Base-by-base conservation (phyloP, 2,329 filamentous ascomycete species). In the Aspergillus tubingensis region DNA sequence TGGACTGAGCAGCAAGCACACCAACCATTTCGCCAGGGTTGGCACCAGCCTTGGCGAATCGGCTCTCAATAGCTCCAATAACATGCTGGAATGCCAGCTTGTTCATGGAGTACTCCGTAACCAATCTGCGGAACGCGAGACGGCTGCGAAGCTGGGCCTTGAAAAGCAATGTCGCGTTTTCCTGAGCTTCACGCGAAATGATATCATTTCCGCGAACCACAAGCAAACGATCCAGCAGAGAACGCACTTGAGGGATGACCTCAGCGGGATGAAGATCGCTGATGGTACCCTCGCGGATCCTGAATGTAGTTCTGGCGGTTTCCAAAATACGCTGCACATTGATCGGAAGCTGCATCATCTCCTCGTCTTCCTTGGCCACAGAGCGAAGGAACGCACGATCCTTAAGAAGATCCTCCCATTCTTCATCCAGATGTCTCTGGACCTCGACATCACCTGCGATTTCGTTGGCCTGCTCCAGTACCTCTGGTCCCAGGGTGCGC, bases 21-120 rank as follows among this genome's bases (percentile, higher is more conserved):
- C 95, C 95, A 59, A 99, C 95, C 95, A 99, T 99, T 76, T 99
- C 96, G 74, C 96, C 95, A 51, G 95, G 94, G 69, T 88, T 91
- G 62, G 96, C 93, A 68, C 91, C 87, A 50, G 94, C 87, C 70
- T 90, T 89, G 38, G 91, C 86, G 85, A 96, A 99, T 63, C 92
- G 87, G 72, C 86, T 92, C 79, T 96, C 91, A 43, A 99, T 82
- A 69, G 96, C 93, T 66, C 95, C 95, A 41, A 99, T 77, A 50
- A 99, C 87, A 73, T 97, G 93, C 63, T 95, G 90, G 72, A 99
- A 94, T 1, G 95, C 94, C 64, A 96, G 85, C 77, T 92, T 95
- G 80, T 91, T 96, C 67, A 99, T 80, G 11, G 89, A 89, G 72
- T 96, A 89, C 67, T 92, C 86, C 57, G 91, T 88, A 49, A 96